Evolutionary conservation across 1,284 basidiomycete genomes (phyloP), one percentile per base, ranked within the genome.

Genomic region (Ceratobasidium sp.): DNA sequence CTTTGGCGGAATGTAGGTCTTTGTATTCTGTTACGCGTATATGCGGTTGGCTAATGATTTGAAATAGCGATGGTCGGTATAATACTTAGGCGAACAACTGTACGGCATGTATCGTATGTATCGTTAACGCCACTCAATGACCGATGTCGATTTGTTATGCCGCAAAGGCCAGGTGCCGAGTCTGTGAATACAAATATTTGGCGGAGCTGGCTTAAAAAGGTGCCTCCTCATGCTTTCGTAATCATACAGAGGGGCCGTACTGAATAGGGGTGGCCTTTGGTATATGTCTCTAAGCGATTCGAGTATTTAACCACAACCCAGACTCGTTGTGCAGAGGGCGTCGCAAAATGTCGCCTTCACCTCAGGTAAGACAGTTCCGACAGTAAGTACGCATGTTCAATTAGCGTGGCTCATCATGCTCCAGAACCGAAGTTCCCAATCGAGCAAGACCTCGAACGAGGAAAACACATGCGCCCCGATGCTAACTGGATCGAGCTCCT

Each of bases 1-100:
- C 26, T 60, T 33, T 39, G 54, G 54, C 3, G 49, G 35, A 17
- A 26, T 56, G 51, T 68, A 56, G n/a, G 66, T 54, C 61, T 26
- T 13, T n/a, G 1, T n/a, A 6, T 45, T 42, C 8, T 26, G n/a
- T 45, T 2, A 10, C 11, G 39, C 28, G 39, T n/a, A 26, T 45
- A 37, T 17, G 35, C 17, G 17, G n/a, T n/a, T 6, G 37, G 61
- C 39, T 63, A 33, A 63, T 23, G 17, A 26, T 7, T n/a, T 23
- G 23, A 26, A 39, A 45, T n/a, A 63, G 61, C n/a, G 61, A 63
- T 63, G 61, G 61, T 5, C 61, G 61, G 37, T 63, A 63, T n/a
- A 63, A 63, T 35, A 63, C 61, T 26, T 63, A 26, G 35, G 23
- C n/a, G 20, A 28, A 23, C 20, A 28, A n/a, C n/a, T 61, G 7